A percentile compares a stretch with the other conserved stretches of the same genome.
Conservation (phyloP, 2,329 filamentous ascomycete species). For the Neonectria faginata region DNA sequence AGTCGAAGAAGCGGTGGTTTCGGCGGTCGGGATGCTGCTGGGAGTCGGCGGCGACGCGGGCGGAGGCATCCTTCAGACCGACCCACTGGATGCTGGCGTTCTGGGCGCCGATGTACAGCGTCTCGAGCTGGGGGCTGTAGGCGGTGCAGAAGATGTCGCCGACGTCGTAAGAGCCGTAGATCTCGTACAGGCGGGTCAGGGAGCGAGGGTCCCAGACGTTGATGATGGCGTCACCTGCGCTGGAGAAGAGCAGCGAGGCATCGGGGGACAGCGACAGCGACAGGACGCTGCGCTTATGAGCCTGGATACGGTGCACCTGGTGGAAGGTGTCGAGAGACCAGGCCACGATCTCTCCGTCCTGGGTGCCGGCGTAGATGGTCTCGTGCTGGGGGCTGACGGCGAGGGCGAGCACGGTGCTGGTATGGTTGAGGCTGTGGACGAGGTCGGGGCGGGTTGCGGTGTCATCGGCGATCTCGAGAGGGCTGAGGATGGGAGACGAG, state of each 20-base stretch:
- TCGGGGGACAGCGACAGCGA: slow-evolving; percentile 84
- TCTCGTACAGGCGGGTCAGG: slow-evolving; percentile 83
- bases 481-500: slow-evolving; percentile 40
- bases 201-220: slow-evolving; percentile 90
- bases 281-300: slow-evolving; percentile 91
- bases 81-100: slow-evolving; percentile 98
- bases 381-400: slow-evolving; percentile 81
- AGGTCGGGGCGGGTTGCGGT: slow-evolving; percentile 65
- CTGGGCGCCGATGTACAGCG: slow-evolving; percentile 90
- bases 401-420: slow-evolving; percentile 84
- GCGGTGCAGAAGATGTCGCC: slow-evolving; percentile 97
- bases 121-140: slow-evolving; percentile 83
- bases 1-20: slow-evolving; percentile 93
- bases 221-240: slow-evolving; percentile 91
- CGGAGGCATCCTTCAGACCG: slow-evolving; percentile 73
- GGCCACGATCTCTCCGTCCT: slow-evolving; percentile 91
- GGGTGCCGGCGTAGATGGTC: slow-evolving; percentile 90
- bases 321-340: slow-evolving; percentile 93
- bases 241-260: slow-evolving; percentile 84
- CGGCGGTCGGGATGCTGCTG: slow-evolving; percentile 79
- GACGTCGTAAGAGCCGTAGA: slow-evolving; percentile 93
- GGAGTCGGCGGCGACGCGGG: slow-evolving; percentile 70
- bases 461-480: slow-evolving; percentile 43
- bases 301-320: slow-evolving; percentile 81
- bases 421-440: slow-evolving; percentile 79